Conservation (phyloP, 2,329 filamentous ascomycete species). For the Neobulgaria alba region DNA sequence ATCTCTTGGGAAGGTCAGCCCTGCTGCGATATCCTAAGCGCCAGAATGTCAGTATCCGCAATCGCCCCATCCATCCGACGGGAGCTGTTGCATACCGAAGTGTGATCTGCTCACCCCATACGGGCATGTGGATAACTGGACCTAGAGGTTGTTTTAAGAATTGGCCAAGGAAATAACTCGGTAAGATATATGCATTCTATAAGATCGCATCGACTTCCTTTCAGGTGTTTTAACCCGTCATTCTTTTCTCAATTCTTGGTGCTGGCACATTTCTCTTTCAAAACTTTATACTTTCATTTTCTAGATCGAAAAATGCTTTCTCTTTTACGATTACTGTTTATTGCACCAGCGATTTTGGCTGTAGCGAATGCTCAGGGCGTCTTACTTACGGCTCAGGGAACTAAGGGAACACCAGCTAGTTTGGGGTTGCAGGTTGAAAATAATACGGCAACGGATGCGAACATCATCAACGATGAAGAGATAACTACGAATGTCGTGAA, state of each 20-base stretch:
- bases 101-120: not conserved
- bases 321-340: conserved; percentile 3
- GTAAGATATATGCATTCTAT: no score
- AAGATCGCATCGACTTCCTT: not conserved
- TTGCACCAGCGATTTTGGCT: conserved; percentile 4
- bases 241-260: not conserved
- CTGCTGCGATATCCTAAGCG: no score
- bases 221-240: conserved; percentile 4
- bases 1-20: no score
- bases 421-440: conserved; percentile 6
- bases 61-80: conserved; percentile 9
- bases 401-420: conserved; percentile 7
- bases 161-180: no score
- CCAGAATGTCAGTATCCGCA: no score
- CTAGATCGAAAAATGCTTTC: conserved; percentile 13
- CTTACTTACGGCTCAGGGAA: conserved; percentile 11
- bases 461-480: conserved; percentile 52
- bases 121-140: conserved; percentile 1
- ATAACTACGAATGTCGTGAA: conserved; percentile 44
- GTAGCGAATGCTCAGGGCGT: conserved; percentile 11
- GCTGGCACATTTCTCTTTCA: conserved; percentile 8
- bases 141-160: no score
- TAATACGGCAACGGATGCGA: conserved; percentile 37
- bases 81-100: conserved; percentile 5
- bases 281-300: conserved; percentile 5